phyloP scores from a whole-genome alignment of 2,329 filamentous ascomycete genomes.

The Curvularia eragrostidis region DNA sequence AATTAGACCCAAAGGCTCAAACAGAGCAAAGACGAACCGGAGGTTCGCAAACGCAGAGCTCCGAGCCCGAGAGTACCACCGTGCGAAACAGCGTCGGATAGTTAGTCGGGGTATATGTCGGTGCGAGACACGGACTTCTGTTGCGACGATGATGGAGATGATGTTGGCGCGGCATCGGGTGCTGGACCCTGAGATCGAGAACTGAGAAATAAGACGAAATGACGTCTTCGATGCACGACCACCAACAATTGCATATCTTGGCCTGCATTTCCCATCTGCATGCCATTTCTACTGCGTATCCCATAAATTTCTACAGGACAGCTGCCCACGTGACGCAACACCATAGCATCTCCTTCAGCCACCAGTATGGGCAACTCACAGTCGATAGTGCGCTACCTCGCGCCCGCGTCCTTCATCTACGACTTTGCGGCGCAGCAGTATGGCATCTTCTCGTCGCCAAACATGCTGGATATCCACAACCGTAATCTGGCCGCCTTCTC shows the following conservation, averaged over 20 bases:
- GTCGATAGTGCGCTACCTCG: conserved; percentile 61
- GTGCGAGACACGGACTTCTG: neutral
- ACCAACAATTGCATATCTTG: conserved; percentile 4
- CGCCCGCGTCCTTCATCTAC: conserved; percentile 61
- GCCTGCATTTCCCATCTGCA: conserved; percentile 1
- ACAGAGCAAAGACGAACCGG: neutral
- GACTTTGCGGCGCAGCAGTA: conserved; percentile 67
- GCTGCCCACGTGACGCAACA: neutral
- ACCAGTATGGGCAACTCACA: conserved; percentile 55
- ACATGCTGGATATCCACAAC: conserved; percentile 67
- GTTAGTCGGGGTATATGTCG: neutral
- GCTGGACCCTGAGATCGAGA: conserved; percentile 17
- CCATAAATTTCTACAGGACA: neutral
- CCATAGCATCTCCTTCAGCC: neutral
- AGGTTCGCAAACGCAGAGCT: neutral
- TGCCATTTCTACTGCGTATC: neutral
- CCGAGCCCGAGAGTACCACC: neutral
- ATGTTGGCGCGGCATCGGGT: conserved; percentile 13
- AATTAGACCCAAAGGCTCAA: neutral
- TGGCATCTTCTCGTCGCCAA: conserved; percentile 63
- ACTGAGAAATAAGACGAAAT: conserved; percentile 7
- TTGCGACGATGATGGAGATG: conserved; percentile 10
- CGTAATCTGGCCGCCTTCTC: conserved; percentile 65
- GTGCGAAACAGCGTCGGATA: neutral
- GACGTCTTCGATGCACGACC: conserved; percentile 14